phyloP scores from a whole-genome alignment of 2,329 filamentous ascomycete genomes.

The Arthrobotrys sinensis region DNA sequence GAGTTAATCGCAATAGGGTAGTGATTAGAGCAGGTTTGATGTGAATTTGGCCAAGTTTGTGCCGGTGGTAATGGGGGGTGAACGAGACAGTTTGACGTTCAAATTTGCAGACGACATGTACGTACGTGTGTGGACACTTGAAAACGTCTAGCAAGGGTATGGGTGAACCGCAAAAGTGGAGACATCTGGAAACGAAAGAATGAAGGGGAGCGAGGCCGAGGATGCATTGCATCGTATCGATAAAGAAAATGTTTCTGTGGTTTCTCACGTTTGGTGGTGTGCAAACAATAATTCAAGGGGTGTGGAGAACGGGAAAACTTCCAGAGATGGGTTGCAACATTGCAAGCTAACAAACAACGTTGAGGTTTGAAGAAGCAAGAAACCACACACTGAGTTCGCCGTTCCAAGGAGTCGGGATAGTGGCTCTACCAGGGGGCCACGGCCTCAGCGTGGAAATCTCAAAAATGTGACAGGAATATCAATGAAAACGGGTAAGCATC shows the following conservation, averaged over 20 bases:
- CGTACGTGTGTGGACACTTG: conserved; percentile 4
- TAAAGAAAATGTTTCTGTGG: conserved; percentile 12
- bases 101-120: conserved; percentile 7
- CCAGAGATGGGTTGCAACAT: conserved; percentile 13
- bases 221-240: conserved; percentile 21
- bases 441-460: background rate
- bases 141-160: conserved; percentile 17
- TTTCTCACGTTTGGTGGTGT: background rate
- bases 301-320: conserved; percentile 18
- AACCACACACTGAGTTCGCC: conserved; percentile 4
- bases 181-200: conserved; percentile 7
- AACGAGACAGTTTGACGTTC: conserved; percentile 19
- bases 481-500: conserved; percentile 9
- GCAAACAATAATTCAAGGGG: conserved; percentile 1
- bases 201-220: conserved; percentile 7
- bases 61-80: conserved; percentile 9
- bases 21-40: background rate
- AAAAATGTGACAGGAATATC: conserved; percentile 33
- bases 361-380: conserved; percentile 25
- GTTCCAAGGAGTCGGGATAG: conserved; percentile 42
- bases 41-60: conserved; percentile 1
- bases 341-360: conserved; percentile 13
- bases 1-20: conserved; percentile 23
- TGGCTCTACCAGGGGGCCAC: conserved; percentile 14
- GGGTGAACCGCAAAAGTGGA: conserved; percentile 21